These are phyloP conservation scores for Chaetomiaceae sp. DNA, from an alignment of 2,329 filamentous ascomycete species.

Conservation along the genomic window DNA sequence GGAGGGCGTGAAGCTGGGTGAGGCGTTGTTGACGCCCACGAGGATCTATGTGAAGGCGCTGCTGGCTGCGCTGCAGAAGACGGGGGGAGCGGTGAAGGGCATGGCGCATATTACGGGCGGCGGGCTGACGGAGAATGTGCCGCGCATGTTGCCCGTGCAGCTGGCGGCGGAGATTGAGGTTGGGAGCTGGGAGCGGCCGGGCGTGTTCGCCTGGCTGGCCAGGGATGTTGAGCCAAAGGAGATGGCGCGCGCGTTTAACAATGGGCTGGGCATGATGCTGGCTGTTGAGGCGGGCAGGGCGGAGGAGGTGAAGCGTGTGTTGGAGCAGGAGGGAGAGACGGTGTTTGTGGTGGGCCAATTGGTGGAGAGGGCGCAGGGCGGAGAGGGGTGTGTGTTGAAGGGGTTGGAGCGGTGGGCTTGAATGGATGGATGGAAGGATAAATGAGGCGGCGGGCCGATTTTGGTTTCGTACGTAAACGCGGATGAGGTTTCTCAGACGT, in stretches of 20 bases:
- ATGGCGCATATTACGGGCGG: conserved; percentile 97
- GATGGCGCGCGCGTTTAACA: conserved; percentile 93
- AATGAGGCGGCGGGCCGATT: too few species aligned
- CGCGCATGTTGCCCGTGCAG: conserved; percentile 76
- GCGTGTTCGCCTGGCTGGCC: conserved; percentile 85
- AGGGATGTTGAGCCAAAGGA: conserved; percentile 61
- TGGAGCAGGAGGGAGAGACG: conserved; percentile 65
- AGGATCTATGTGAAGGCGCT: conserved; percentile 86
- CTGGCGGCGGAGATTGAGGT: conserved; percentile 79
- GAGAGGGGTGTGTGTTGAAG: conserved; percentile 56
- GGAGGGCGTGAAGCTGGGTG: conserved; percentile 49
- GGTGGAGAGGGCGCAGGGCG: conserved; percentile 45
- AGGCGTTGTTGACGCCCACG: conserved; percentile 79
- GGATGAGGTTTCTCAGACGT: too few species aligned
- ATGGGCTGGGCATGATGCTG: conserved; percentile 87
- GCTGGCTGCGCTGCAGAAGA: conserved; percentile 52
- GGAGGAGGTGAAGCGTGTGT: conserved; percentile 50
- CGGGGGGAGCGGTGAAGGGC: conserved; percentile 69
- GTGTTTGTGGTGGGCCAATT: conserved; percentile 73
- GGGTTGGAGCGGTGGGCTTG: conserved; percentile 46
- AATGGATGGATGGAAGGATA: neutral
- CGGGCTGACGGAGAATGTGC: conserved; percentile 87
- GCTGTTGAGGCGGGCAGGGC: conserved; percentile 65
- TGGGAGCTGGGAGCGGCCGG: conserved; percentile 64
- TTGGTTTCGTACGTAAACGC: too few species aligned